Percentiles rank a stretch among this genome's conserved stretches.
Evolutionary conservation across 2,329 filamentous ascomycete species (phyloP).

Genomic region (Apiospora saccharicola): DNA sequence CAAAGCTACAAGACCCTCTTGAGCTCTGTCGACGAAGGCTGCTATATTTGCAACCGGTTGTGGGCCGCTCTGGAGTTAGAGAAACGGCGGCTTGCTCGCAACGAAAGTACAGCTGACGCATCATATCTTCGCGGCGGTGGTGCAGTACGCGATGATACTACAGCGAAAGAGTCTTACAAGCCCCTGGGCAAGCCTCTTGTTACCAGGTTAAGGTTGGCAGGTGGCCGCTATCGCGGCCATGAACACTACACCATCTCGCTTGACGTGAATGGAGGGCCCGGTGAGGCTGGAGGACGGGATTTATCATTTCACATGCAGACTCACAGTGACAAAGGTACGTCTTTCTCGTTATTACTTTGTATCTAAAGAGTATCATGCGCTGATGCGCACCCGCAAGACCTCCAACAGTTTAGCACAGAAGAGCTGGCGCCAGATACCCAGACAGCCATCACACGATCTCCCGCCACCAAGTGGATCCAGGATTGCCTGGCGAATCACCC

Average conservation of each 20-base stretch:
- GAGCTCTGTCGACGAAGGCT: background rate
- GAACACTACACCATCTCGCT: background rate
- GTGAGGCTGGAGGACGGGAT: background rate
- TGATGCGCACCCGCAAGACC: background rate
- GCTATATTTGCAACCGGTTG: background rate
- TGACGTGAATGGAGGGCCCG: background rate
- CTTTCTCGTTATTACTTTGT: too few relatives aligned
- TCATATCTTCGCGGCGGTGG: too few relatives aligned
- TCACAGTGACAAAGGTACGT: background rate
- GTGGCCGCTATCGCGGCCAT: background rate
- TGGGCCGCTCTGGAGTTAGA: background rate
- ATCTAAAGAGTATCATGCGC: too few relatives aligned
- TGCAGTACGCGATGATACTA: too few relatives aligned
- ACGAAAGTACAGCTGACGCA: background rate
- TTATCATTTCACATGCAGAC: background rate
- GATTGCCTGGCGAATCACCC: background rate
- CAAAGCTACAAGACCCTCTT: background rate
- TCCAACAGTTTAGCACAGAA: too few relatives aligned
- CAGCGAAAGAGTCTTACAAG: too few relatives aligned
- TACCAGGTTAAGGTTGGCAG: background rate
- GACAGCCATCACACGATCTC: background rate
- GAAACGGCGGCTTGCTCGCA: background rate
- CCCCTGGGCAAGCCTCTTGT: too few relatives aligned
- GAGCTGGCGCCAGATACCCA: background rate
- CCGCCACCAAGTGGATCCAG: background rate